A percentile compares a stretch with the other conserved stretches of the same genome.
These are phyloP conservation scores for Plasmodium vivax DNA, from an alignment of 169 alveolate species.

Conservation along the genomic window DNA sequence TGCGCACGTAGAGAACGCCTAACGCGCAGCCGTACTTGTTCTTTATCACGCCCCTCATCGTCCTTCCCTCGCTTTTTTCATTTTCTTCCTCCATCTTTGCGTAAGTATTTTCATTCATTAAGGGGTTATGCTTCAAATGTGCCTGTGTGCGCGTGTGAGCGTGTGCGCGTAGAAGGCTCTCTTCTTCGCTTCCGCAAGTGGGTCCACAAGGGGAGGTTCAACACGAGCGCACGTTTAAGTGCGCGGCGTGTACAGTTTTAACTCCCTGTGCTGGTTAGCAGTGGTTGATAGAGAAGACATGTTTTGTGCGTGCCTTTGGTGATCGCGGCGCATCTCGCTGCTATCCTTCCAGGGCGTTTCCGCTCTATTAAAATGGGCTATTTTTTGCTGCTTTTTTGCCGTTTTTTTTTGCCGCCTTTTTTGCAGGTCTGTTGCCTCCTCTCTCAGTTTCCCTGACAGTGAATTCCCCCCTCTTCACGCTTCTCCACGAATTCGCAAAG, in stretches of 20 bases:
- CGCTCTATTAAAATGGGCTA: not conserved
- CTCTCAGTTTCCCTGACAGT: not conserved
- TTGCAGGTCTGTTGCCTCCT: not conserved
- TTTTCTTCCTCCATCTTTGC: slow-evolving; percentile 55
- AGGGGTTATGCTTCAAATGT: not conserved
- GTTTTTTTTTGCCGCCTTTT: not conserved
- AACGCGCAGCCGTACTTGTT: slow-evolving; percentile 11
- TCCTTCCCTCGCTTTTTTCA: slow-evolving; percentile 15
- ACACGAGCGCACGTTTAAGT: not conserved
- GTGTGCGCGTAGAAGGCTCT: not conserved
- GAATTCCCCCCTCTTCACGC: not conserved
- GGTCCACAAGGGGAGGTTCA: not conserved
- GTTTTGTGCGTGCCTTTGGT: not conserved
- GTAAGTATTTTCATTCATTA: slow-evolving; percentile 34
- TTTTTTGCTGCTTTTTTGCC: not conserved
- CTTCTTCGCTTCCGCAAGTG: not conserved
- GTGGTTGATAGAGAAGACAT: not conserved
- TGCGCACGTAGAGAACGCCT: not conserved
- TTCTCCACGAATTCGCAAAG: not conserved
- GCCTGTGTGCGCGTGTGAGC: not conserved
- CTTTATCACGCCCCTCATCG: slow-evolving; percentile 24
- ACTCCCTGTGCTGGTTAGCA: not conserved
- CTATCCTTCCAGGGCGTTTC: not conserved
- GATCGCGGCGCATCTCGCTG: not conserved
- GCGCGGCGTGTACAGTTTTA: not conserved